Percentiles rank a stretch among this genome's conserved stretches.
These are phyloP conservation scores for Cicer arietinum DNA, from an alignment of 306 rosid species.

Conservation along the genomic window DNA sequence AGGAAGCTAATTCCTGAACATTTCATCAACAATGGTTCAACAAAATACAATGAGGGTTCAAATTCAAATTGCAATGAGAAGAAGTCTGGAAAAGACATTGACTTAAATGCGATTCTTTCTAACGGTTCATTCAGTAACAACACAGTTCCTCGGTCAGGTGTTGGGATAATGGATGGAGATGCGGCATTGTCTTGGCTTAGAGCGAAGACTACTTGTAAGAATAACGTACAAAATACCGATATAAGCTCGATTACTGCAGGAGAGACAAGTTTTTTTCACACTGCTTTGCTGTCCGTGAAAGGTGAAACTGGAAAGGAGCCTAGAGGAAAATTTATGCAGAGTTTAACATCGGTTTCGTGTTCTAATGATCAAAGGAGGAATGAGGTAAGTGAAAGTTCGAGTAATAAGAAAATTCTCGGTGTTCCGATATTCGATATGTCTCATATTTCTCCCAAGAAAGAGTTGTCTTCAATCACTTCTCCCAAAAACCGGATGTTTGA, in stretches of 20 bases:
- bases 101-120: constrained; percentile 70
- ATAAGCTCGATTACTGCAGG: constrained; percentile 45
- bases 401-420: constrained; percentile 66
- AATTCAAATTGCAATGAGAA: constrained; percentile 55
- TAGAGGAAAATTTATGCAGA: constrained; percentile 47
- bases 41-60: constrained; percentile 55
- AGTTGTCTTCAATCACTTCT: constrained; percentile 55
- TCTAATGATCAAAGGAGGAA: constrained; percentile 56
- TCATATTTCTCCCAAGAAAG: constrained; percentile 58
- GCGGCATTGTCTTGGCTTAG: constrained; percentile 75
- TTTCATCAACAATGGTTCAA: constrained; percentile 48
- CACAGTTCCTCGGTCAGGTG: constrained; percentile 46
- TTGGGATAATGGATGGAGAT: constrained; percentile 51
- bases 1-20: constrained; percentile 54
- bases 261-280: constrained; percentile 53
- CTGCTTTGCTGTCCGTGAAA: constrained; percentile 48
- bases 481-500: constrained; percentile 57
- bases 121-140: constrained; percentile 58
- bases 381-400: constrained; percentile 54
- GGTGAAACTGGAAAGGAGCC: constrained; percentile 55
- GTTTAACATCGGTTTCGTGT: constrained; percentile 51
- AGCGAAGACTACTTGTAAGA: constrained; percentile 55
- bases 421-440: constrained; percentile 69
- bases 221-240: constrained; percentile 52
- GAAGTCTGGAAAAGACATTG: constrained; percentile 66